These are phyloP conservation scores for Serendipita sp. DNA, from an alignment of 768 basidiomycete species.

Conservation along the genomic window DNA sequence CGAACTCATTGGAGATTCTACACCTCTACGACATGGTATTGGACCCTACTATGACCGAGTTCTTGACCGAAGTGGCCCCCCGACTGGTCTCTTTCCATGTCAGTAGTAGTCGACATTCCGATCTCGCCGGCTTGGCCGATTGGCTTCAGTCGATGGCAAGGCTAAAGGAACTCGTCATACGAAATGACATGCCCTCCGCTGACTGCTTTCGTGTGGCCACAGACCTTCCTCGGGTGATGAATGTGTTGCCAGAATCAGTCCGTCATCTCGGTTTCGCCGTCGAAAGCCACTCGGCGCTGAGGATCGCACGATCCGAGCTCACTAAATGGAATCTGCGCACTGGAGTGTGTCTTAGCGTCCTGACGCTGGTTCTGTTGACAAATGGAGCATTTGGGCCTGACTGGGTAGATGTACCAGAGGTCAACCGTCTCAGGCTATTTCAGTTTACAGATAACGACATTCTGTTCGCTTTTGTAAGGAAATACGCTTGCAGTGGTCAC, in stretches of 20 bases:
- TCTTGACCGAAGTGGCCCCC: background rate
- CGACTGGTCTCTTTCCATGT: background rate
- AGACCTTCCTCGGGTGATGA: background rate
- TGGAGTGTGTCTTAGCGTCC: background rate
- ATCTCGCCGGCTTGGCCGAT: background rate
- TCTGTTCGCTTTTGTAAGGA: background rate
- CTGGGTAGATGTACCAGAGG: background rate
- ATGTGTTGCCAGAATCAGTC: background rate
- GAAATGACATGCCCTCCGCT: background rate
- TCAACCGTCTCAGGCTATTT: background rate
- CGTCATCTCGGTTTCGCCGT: background rate
- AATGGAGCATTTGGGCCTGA: background rate
- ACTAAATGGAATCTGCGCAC: background rate
- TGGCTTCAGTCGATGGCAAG: background rate
- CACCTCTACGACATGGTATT: background rate
- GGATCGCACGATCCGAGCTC: background rate
- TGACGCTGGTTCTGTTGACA: background rate
- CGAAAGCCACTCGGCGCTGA: background rate
- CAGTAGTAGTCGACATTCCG: conserved; percentile 5
- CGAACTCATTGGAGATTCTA: background rate
- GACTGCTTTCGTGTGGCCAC: conserved; percentile 4
- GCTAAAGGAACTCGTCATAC: conserved; percentile 1
- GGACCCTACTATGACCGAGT: background rate
- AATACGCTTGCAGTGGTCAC: no score
- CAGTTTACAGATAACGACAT: background rate